phyloP scores from a whole-genome alignment of 129 eudicot genomes.

The Cynara cardunculus region DNA sequence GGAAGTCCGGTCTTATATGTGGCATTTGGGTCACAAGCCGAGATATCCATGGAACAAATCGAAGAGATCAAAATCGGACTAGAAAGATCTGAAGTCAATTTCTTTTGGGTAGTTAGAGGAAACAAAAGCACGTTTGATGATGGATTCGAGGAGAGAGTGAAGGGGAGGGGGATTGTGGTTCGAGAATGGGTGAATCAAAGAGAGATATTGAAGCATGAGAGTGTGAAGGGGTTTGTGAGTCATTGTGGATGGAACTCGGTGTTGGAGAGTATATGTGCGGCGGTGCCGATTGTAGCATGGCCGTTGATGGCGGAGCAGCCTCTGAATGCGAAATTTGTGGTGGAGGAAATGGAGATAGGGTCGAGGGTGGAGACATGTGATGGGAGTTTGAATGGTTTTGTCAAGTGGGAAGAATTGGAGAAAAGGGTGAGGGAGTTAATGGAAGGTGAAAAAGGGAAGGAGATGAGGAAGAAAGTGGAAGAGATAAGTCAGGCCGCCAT shows the following conservation, averaged over 20 bases:
- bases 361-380: slow-evolving; percentile 32
- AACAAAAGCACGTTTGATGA: slow-evolving; percentile 1
- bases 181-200: slow-evolving; percentile 32
- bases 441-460: slow-evolving; percentile 39
- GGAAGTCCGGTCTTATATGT: slow-evolving; percentile 41
- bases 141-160: slow-evolving; percentile 20
- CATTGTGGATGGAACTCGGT: slow-evolving; percentile 45
- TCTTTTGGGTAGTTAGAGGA: slow-evolving; percentile 54
- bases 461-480: slow-evolving; percentile 29
- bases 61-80: slow-evolving; percentile 40
- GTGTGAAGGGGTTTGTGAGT: slow-evolving; percentile 33
- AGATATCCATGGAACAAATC: slow-evolving; percentile 31
- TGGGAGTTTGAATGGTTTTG: slow-evolving; percentile 39
- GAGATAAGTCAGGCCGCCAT: slow-evolving; percentile 21
- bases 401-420: slow-evolving; percentile 27
- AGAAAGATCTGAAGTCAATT: slow-evolving; percentile 40
- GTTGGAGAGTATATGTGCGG: slow-evolving; percentile 25
- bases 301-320: slow-evolving; percentile 35
- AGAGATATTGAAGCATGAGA: slow-evolving; percentile 25
- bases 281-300: slow-evolving; percentile 36
- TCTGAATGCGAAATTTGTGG: slow-evolving; percentile 26
- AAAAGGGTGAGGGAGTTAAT: slow-evolving; percentile 45
- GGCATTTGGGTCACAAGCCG: slow-evolving; percentile 55
- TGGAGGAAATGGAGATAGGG: slow-evolving; percentile 39
- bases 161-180: slow-evolving; percentile 20